phyloP scores from a whole-genome alignment of 257 asterid genomes.

The Solanum bukasovii region DNA sequence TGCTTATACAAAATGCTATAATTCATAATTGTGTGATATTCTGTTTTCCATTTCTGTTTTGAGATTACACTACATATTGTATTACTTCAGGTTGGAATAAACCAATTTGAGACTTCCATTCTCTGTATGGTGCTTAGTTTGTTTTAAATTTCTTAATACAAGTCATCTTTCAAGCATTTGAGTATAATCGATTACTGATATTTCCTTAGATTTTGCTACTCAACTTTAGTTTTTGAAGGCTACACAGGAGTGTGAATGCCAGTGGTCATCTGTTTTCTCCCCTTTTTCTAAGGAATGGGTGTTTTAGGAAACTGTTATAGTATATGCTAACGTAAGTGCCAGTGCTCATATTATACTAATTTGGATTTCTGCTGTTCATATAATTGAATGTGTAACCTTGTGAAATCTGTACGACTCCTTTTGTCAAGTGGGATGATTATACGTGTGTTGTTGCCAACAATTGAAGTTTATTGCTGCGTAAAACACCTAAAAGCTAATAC shows the following conservation, averaged over 20 bases:
- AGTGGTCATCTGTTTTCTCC: not conserved
- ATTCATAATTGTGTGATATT: not conserved
- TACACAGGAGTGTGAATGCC: not conserved
- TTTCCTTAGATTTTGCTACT: too few relatives aligned
- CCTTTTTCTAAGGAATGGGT: not conserved
- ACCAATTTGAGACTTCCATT: not conserved
- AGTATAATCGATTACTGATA: too few relatives aligned
- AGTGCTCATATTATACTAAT: not conserved
- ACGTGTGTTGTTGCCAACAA: not conserved
- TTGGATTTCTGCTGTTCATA: not conserved
- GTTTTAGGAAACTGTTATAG: not conserved
- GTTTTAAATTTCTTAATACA: too few relatives aligned
- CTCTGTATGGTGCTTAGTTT: not conserved
- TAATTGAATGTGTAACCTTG: not conserved
- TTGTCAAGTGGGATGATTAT: not conserved
- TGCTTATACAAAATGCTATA: not conserved
- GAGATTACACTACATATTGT: not conserved
- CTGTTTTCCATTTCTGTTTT: not conserved
- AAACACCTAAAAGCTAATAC: not conserved
- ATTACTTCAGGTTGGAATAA: not conserved
- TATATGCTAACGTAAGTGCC: not conserved
- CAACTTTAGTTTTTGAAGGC: not conserved
- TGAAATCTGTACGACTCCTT: not conserved
- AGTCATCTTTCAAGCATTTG: too few relatives aligned
- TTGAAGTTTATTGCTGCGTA: not conserved